Conservation (phyloP, 1,284 basidiomycete genomes). For the Malassezia psittaci region DNA sequence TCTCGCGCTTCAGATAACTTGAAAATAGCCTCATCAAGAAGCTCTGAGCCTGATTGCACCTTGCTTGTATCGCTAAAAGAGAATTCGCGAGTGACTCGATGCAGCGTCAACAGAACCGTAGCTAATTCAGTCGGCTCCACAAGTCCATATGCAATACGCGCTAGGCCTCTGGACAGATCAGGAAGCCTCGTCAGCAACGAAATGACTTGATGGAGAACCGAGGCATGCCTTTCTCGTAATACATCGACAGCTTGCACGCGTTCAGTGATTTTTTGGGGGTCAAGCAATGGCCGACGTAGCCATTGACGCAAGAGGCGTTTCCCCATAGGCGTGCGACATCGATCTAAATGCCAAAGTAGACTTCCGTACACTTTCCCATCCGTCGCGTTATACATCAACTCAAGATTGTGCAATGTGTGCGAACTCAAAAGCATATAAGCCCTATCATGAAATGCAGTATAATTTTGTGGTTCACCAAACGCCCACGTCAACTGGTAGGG, state of each 20-base stretch:
- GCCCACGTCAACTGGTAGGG: slow-evolving; percentile 58
- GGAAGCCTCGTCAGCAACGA: slow-evolving; percentile 57
- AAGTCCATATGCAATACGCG: slow-evolving; percentile 77
- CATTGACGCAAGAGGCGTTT: slow-evolving; percentile 70
- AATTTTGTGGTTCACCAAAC: slow-evolving; percentile 52
- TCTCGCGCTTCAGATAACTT: slow-evolving; percentile 60
- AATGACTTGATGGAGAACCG: slow-evolving; percentile 57
- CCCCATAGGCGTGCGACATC: slow-evolving; percentile 74
- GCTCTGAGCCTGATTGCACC: slow-evolving; percentile 51
- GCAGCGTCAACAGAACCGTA: slow-evolving; percentile 64
- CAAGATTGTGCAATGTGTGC: slow-evolving; percentile 74
- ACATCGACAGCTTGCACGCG: slow-evolving; percentile 77
- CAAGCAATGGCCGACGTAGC: slow-evolving; percentile 74
- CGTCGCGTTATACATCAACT: slow-evolving; percentile 45
- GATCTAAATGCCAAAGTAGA: slow-evolving; percentile 74
- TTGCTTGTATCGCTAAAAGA: slow-evolving; percentile 47
- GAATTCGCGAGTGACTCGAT: slow-evolving; percentile 63
- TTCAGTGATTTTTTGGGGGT: slow-evolving; percentile 58
- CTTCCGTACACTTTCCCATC: slow-evolving; percentile 66
- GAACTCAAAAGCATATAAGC: slow-evolving; percentile 79
- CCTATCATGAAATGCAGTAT: slow-evolving; percentile 56
- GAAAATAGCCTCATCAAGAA: slow-evolving; percentile 64
- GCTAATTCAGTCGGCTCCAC: slow-evolving; percentile 71
- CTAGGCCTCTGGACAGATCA: slow-evolving; percentile 78
- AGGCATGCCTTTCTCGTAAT: slow-evolving; percentile 54